Evolutionary conservation across 164 flowering plant genomes (phyloP).

Genomic region (Dillenia turbinata): DNA sequence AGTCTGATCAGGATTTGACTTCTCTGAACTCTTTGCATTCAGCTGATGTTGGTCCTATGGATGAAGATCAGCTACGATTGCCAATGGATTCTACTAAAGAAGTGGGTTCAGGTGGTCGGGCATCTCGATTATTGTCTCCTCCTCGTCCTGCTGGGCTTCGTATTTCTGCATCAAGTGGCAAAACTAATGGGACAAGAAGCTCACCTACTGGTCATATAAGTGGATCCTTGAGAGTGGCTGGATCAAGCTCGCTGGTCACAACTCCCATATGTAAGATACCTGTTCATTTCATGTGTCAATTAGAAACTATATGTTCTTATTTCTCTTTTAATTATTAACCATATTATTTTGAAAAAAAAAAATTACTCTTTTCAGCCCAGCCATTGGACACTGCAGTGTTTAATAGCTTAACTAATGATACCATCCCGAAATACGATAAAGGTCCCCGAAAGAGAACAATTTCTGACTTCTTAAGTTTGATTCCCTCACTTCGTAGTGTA

Average conservation of each 20-base stretch:
- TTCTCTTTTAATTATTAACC: neutral
- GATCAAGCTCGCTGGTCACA: constrained; percentile 38
- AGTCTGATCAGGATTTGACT: constrained; percentile 87
- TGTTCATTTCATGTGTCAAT: constrained; percentile 10
- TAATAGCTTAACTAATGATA: constrained; percentile 28
- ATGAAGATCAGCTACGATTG: constrained; percentile 59
- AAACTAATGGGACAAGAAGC: constrained; percentile 40
- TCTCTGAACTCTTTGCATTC: constrained; percentile 72
- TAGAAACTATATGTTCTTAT: constrained; percentile 1
- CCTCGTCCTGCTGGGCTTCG: constrained; percentile 36
- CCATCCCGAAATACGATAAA: constrained; percentile 30
- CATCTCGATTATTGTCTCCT: constrained; percentile 55
- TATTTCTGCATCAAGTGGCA: constrained; percentile 26
- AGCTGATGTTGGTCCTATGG: constrained; percentile 48
- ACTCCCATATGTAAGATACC: constrained; percentile 63
- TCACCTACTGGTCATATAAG: constrained; percentile 25
- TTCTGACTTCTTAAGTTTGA: constrained; percentile 56
- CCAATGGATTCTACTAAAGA: constrained; percentile 48
- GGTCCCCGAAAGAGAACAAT: constrained; percentile 58
- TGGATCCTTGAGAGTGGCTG: constrained; percentile 33
- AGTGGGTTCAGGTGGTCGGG: constrained; percentile 28
- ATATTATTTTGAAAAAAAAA: constrained; percentile 8
- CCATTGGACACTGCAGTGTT: constrained; percentile 33
- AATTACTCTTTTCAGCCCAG: constrained; percentile 43
- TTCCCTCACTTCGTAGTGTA: constrained; percentile 62